Evolutionary conservation across 2,329 filamentous ascomycete species (phyloP).

Genomic region (Colletotrichum sp.): DNA sequence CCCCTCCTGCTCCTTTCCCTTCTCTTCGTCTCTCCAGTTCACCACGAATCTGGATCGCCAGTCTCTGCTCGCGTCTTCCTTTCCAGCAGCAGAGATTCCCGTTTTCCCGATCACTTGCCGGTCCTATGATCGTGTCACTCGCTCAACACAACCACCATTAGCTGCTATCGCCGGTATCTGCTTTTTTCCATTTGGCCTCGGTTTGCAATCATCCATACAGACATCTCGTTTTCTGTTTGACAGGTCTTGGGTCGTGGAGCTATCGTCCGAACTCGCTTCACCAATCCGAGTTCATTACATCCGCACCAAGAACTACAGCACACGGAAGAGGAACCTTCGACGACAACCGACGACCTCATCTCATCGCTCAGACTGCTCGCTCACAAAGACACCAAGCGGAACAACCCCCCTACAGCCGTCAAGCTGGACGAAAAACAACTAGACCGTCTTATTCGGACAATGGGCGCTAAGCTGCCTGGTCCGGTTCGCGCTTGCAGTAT

Average conservation of each 20-base stretch:
- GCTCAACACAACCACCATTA: conserved; percentile 12
- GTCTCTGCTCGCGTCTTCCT: conserved; percentile 5
- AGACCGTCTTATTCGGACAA: conserved; percentile 18
- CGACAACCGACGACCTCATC: not conserved
- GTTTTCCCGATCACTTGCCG: conserved; percentile 20
- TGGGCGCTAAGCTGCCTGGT: conserved; percentile 44
- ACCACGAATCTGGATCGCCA: conserved; percentile 19
- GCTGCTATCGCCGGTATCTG: conserved; percentile 1
- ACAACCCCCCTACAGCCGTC: not conserved
- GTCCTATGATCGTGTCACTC: conserved; percentile 24
- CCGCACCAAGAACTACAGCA: not conserved
- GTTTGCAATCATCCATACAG: not conserved
- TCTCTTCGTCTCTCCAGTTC: conserved; percentile 8
- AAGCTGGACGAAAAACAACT: conserved; percentile 20
- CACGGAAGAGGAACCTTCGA: not conserved
- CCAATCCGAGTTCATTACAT: not conserved
- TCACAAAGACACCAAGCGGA: not conserved
- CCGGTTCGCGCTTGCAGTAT: conserved; percentile 51
- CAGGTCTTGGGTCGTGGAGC: not conserved
- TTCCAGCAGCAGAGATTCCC: conserved; percentile 9
- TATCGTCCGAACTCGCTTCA: not conserved
- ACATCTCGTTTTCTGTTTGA: not conserved
- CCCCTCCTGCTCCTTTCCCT: conserved; percentile 5
- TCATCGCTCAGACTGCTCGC: not conserved
- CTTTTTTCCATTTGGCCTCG: not conserved